These are phyloP conservation scores for Golovinomyces cichoracearum DNA, from an alignment of 2,329 filamentous ascomycete genomes.

Conservation along the genomic window DNA sequence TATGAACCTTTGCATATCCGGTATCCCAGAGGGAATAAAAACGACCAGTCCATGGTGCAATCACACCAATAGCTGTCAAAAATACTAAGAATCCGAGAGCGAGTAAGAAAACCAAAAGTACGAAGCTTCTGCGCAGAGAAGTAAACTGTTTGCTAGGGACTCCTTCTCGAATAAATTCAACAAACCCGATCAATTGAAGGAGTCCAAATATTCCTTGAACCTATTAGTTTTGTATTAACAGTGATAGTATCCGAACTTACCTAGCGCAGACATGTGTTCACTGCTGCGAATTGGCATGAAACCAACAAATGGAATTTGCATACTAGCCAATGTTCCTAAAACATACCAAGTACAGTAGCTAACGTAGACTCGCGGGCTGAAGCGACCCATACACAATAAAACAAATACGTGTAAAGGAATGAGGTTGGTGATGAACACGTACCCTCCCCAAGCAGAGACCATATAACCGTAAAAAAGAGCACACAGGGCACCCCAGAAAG, in stretches of 20 bases:
- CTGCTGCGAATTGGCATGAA: conserved; percentile 91
- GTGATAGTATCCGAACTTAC: conserved; percentile 23
- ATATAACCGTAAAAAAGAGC: conserved; percentile 98
- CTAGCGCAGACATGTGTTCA: conserved; percentile 93
- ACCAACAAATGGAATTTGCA: conserved; percentile 98
- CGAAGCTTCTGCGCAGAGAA: conserved; percentile 53
- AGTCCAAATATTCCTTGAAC: conserved; percentile 69
- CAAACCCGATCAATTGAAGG: conserved; percentile 74
- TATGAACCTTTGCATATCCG: conserved; percentile 95
- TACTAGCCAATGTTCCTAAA: conserved; percentile 80
- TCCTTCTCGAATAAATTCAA: conserved; percentile 70
- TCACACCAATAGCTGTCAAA: conserved; percentile 71
- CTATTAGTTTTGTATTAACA: conserved; percentile 4
- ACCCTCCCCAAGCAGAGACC: conserved; percentile 98
- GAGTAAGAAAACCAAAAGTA: conserved; percentile 48
- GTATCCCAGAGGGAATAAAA: conserved; percentile 99
- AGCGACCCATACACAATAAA: conserved; percentile 86
- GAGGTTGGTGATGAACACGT: conserved; percentile 97
- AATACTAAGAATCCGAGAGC: conserved; percentile 52
- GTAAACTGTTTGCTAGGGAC: conserved; percentile 85
- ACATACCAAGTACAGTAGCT: conserved; percentile 97
- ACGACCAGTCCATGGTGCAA: conserved; percentile 90
- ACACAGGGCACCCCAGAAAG: conserved; percentile 85
- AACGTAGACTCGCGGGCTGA: conserved; percentile 80
- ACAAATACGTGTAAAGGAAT: conserved; percentile 85